phyloP scores from a whole-genome alignment of 73 alveolate genomes.

The Tetrahymena thermophila region DNA sequence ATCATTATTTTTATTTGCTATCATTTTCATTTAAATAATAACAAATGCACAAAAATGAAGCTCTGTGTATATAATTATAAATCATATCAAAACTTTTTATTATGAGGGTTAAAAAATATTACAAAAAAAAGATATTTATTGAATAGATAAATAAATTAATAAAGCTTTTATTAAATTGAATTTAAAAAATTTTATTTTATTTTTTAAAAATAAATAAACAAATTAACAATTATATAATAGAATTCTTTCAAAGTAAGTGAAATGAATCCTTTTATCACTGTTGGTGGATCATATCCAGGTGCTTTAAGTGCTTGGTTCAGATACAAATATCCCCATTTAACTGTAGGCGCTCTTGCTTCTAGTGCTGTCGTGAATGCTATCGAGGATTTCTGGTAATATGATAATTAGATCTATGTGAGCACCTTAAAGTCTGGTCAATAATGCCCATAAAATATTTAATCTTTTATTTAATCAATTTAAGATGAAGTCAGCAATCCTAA shows the following conservation, averaged over 20 bases:
- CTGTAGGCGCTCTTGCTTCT: conserved; percentile 57
- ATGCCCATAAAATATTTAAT: conserved; percentile 13
- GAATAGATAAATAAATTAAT: not conserved
- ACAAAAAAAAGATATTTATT: not conserved
- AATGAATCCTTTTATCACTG: conserved; percentile 35
- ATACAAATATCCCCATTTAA: conserved; percentile 53
- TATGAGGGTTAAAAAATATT: no score
- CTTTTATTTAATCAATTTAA: not conserved
- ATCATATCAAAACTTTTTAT: no score
- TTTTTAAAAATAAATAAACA: no score
- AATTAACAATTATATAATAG: not conserved
- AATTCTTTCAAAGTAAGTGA: conserved; percentile 1
- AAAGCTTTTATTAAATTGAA: not conserved
- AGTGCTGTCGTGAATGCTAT: conserved; percentile 50
- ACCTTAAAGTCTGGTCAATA: conserved; percentile 10
- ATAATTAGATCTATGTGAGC: not conserved
- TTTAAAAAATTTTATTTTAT: not conserved
- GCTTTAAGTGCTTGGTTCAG: conserved; percentile 69
- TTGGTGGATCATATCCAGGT: conserved; percentile 74
- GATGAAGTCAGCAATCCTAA: not conserved
- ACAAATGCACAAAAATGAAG: not conserved
- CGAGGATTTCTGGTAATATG: conserved; percentile 29
- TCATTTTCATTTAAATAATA: not conserved
- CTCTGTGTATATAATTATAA: no score
- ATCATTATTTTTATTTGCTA: not conserved